These are phyloP conservation scores for Recurvomyces mirabilis DNA, from an alignment of 495 filamentous ascomycete species.

Conservation along the genomic window DNA sequence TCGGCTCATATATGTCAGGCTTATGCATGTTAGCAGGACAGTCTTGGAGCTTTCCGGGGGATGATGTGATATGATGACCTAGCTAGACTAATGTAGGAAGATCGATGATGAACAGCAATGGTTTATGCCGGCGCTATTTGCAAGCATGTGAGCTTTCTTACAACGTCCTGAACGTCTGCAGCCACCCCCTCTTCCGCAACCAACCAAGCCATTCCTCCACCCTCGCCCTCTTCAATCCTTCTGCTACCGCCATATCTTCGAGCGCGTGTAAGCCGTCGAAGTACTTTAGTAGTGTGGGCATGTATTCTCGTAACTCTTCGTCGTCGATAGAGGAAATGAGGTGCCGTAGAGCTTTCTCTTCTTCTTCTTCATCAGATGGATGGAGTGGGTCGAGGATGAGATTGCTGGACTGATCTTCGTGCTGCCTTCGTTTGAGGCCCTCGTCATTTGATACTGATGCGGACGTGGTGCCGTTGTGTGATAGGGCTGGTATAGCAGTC, in stretches of 20 bases:
- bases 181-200: constrained; percentile 43
- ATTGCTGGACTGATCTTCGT: too few species aligned
- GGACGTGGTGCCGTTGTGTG: too few species aligned
- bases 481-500: constrained; percentile 7
- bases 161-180: constrained; percentile 21
- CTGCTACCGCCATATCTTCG: constrained; percentile 71
- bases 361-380: constrained; percentile 2
- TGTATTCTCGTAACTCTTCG: constrained; percentile 35
- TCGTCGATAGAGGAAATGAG: constrained; percentile 7
- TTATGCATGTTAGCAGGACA: constrained; percentile 14
- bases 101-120: too few species aligned
- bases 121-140: too few species aligned
- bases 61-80: too few species aligned
- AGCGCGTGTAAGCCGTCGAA: constrained; percentile 80
- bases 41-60: too few species aligned
- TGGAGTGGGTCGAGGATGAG: constrained; percentile 14
- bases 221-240: constrained; percentile 75
- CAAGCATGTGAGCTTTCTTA: too few species aligned
- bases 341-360: background rate
- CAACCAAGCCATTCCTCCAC: constrained; percentile 56
- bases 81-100: too few species aligned
- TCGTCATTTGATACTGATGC: too few species aligned
- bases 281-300: constrained; percentile 56
- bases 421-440: background rate
- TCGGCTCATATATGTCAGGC: too few species aligned